Conservation (phyloP, 2,329 filamentous ascomycete species). For the Epichloe festucae region DNA sequence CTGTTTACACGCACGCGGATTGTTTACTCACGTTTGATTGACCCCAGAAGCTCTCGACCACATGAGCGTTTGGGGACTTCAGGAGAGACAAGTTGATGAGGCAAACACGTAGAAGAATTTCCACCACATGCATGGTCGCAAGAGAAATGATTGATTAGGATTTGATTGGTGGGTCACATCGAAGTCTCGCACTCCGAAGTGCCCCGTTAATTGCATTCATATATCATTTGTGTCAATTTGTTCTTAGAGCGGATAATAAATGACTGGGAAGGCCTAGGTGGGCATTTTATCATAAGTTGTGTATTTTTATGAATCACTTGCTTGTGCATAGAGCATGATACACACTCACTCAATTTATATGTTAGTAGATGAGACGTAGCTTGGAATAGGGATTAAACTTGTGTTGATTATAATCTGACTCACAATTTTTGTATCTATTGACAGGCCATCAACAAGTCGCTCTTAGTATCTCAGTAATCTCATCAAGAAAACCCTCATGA, state of each 20-base stretch:
- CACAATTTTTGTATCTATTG: no score
- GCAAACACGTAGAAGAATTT: not conserved
- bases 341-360: no score
- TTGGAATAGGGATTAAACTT: no score
- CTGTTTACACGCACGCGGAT: not conserved
- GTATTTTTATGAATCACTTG: no score
- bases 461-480: not conserved
- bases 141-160: not conserved
- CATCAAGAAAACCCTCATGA: not conserved
- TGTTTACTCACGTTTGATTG: not conserved
- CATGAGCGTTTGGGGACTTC: not conserved
- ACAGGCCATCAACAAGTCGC: no score
- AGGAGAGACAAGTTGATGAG: not conserved
- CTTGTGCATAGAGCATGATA: no score
- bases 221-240: not conserved
- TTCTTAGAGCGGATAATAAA: not conserved
- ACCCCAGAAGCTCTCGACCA: not conserved
- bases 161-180: not conserved
- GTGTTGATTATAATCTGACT: no score
- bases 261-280: not conserved
- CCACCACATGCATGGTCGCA: not conserved
- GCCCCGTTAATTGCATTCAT: not conserved
- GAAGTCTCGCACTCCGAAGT: not conserved
- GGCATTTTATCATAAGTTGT: not conserved
- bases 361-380: no score